Base-by-base conservation (phyloP, 1,284 basidiomycete genomes). In the Grifola frondosa region DNA sequence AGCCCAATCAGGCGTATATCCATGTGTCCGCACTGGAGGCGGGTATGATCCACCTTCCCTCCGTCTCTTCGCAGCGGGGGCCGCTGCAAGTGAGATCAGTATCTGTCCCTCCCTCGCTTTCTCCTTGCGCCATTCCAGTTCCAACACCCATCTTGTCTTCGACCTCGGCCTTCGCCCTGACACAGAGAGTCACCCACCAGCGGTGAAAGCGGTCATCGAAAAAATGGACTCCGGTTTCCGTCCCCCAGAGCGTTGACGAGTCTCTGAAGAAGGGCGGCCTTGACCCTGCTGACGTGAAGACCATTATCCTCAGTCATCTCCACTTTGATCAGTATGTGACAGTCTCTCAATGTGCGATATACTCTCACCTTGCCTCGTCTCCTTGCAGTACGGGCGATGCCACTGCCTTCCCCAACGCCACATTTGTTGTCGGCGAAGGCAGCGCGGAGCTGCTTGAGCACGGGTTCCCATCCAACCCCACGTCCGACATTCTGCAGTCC, bases 101-200 rank as follows among this genome's bases (percentile, higher is more conserved):
- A 13, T 37, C 17, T 37, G 36, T 36, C 78, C 75, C 4, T 71
- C 74, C 6, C 64, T 80, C 26, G 65, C 70, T 3, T 80, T 79
- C 57, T 67, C 68, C 25, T 58, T 81, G 24, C 64, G 64, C 6
- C 75, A 80, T 47, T 70, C 70, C 6, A 50, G 50, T 9, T 68
- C 63, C 10, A 57, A 62, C 5, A 54, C 62, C 23, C 68, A 64
- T 37, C 52, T 78, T 30, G 55, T 80, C 3, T 78, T 80, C 47
- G 78, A 79, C 49, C 66, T 80, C 6, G 77, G 77, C 11, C 63
- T 74, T 15, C 66, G 75, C 16, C 69, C 68, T 22, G 71, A 80
- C 52, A 59, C 64, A n/a, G n/a, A n/a, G 17, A 35, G 21, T 20
- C 19, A 31, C n/a, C 22, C 69, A 0, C 50, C 42, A 0, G 44